Evolutionary conservation across 2,329 filamentous ascomycete species (phyloP).

Genomic region (Trichoderma simmonsii): DNA sequence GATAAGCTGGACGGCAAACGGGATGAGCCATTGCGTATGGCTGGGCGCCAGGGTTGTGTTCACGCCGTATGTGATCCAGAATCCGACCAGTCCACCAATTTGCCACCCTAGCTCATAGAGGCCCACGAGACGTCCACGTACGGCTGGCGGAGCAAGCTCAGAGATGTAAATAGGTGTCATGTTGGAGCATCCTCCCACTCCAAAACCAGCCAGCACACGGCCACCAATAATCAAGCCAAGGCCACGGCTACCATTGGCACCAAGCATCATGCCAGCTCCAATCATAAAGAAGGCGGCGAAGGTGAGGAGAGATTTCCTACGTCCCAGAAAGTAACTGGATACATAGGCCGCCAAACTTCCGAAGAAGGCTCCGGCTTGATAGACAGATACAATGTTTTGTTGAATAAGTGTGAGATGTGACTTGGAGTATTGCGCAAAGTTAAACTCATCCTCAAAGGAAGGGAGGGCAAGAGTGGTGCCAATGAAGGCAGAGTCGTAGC

Average conservation of each 20-base stretch:
- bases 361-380: slow-evolving; percentile 10
- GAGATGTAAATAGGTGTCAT: slow-evolving; percentile 16
- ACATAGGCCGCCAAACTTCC: slow-evolving; percentile 11
- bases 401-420: background rate
- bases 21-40: slow-evolving; percentile 3
- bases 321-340: slow-evolving; percentile 9
- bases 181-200: slow-evolving; percentile 11
- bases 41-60: slow-evolving; percentile 9
- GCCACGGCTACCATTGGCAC: slow-evolving; percentile 5
- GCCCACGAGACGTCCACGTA: slow-evolving; percentile 9
- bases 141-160: slow-evolving; percentile 12
- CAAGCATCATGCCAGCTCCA: slow-evolving; percentile 12
- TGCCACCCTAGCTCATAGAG: slow-evolving; percentile 11
- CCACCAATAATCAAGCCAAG: slow-evolving; percentile 8
- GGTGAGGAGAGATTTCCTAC: background rate
- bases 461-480: slow-evolving; percentile 14
- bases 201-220: slow-evolving; percentile 2
- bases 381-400: slow-evolving; percentile 10
- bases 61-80: slow-evolving; percentile 13
- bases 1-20: slow-evolving; percentile 7
- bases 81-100: slow-evolving; percentile 8
- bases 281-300: slow-evolving; percentile 5
- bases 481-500: slow-evolving; percentile 15
- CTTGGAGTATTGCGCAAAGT: background rate
- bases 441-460: slow-evolving; percentile 11